Evolutionary conservation across 2,329 filamentous ascomycete genomes (phyloP), one percentile per base, ranked within the genome.

Genomic region (Raffaelea ambrosiae): DNA sequence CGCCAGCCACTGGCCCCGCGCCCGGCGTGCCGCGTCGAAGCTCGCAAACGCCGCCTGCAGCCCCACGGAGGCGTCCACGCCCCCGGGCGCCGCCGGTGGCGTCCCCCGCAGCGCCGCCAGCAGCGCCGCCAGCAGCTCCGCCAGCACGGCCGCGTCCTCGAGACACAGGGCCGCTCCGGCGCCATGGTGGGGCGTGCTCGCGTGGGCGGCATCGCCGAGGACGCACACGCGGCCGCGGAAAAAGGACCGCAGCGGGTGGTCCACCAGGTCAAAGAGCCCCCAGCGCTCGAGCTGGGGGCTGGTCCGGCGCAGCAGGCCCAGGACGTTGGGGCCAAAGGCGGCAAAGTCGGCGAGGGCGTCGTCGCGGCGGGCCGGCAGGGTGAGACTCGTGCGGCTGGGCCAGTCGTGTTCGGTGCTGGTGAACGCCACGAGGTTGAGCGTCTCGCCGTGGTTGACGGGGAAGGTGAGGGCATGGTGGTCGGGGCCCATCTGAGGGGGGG

Each of bases 181-280:
- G 0, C 78, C 79, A 39, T 79, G 74, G 36, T 78, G 74, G 0
- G 80, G 80, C 0, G 77, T 76, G 36, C 75, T 75, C 0, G 78
- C 79, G 57, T 84, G 80, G 0, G 80, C 81, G 0, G 80, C 78
- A 55, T 84, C 80, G 14, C 80, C 81, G 1, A 79, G 60, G 2
- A 83, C 66, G 35, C 67, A 70, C 21, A 74, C 55, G 1, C 69
- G 63, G 8, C 65, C 66, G 21, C 65, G 64, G 54, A 63, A 66
- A 40, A 69, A 76, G 11, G 57, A 57, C 1, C 65, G 64, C 1
- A 72, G 59, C 0, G 68, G 69, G 39, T 68, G 55, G n/a, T 70
- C 62, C 29, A 64, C 66, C 0, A 72, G 60, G 42, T 73, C 70
- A 53, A 72, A 74, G 29, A 73, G 64, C 1, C 66, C 71, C 59